A percentile compares a stretch with the other conserved stretches of the same genome.
Evolutionary conservation across 805 yeast species (phyloP).

Genomic region (Saccharomycopsis amapae): DNA sequence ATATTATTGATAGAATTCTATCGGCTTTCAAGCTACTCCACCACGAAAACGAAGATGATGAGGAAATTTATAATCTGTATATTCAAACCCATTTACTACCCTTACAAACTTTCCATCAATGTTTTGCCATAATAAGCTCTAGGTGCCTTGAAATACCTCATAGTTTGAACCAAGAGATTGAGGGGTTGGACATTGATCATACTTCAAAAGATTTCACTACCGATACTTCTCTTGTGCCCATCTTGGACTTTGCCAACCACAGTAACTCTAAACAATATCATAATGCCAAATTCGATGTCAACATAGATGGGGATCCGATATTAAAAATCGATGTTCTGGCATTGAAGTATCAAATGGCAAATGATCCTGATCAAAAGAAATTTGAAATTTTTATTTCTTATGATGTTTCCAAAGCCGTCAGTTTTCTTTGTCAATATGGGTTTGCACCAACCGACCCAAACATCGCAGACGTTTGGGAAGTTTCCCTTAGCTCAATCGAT

Average conservation of each 20-base stretch:
- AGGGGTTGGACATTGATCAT: not conserved
- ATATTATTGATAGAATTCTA: not conserved
- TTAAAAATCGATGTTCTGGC: not conserved
- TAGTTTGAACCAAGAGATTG: not conserved
- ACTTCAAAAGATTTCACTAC: not conserved
- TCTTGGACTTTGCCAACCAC: conserved; percentile 15
- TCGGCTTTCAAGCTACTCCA: no score
- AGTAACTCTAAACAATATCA: not conserved
- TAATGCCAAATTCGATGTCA: conserved; percentile 10
- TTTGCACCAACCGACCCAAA: not conserved
- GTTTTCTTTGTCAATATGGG: not conserved
- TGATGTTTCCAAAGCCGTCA: not conserved
- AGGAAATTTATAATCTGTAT: no score
- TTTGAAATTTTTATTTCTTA: conserved; percentile 8
- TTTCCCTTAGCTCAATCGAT: no score
- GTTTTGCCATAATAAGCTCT: conserved; percentile 1
- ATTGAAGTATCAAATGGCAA: no score
- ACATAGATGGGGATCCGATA: not conserved
- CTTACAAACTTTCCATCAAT: conserved; percentile 8
- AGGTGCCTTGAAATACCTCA: conserved; percentile 7
- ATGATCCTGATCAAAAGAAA: no score
- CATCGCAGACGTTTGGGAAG: not conserved
- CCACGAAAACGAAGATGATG: no score
- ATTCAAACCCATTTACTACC: no score
- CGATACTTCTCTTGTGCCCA: conserved; percentile 2